A percentile compares a stretch with the other conserved stretches of the same genome.
Evolutionary conservation across 441 rosid species (phyloP).

Genomic region (Melastoma candidum): DNA sequence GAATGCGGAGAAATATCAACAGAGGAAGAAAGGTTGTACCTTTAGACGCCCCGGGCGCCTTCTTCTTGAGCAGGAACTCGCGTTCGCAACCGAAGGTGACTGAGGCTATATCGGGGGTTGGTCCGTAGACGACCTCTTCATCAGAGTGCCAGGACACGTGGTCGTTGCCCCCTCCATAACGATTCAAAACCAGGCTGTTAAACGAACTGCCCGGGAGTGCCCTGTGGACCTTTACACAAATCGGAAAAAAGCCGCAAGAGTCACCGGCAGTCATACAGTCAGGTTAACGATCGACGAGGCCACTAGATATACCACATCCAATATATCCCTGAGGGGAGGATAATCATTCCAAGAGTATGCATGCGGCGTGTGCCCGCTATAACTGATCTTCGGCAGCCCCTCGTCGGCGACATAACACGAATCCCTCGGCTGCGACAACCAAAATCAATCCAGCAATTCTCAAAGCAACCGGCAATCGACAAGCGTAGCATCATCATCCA

Average conservation of each 20-base stretch:
- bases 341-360: constrained; percentile 64
- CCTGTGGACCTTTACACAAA: constrained; percentile 41
- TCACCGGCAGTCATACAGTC: background rate
- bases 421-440: constrained; percentile 51
- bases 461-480: no score
- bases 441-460: no score
- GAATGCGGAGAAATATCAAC: background rate
- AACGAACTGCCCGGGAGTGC: constrained; percentile 68
- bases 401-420: constrained; percentile 60
- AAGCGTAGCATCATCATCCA: no score
- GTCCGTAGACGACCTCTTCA: constrained; percentile 82
- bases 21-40: constrained; percentile 23
- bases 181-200: constrained; percentile 73
- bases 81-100: constrained; percentile 85
- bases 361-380: constrained; percentile 31
- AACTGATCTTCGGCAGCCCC: constrained; percentile 42
- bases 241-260: constrained; percentile 1
- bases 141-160: constrained; percentile 88
- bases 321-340: constrained; percentile 57
- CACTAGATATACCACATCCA: constrained; percentile 41
- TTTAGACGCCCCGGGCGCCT: constrained; percentile 30
- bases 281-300: background rate
- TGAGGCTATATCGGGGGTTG: constrained; percentile 73
- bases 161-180: constrained; percentile 74
- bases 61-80: constrained; percentile 69